Conservation (phyloP, 495 filamentous ascomycete genomes). For the Neurospora sp. region DNA sequence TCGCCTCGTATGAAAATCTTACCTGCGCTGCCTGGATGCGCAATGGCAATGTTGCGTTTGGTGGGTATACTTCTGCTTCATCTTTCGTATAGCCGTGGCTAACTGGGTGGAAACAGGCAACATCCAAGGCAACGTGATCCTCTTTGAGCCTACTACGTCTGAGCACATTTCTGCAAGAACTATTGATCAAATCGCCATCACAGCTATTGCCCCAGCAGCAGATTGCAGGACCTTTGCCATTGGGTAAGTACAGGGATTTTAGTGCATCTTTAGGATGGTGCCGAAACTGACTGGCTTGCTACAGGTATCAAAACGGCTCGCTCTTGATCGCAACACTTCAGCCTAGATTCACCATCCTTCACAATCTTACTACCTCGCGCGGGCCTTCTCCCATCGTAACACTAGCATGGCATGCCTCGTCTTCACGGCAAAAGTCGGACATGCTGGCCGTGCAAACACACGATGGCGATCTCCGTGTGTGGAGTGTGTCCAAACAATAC, state of each 20-base stretch:
- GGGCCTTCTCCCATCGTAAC: conserved; percentile 79
- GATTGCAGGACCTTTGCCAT: conserved; percentile 96
- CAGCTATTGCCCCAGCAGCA: conserved; percentile 76
- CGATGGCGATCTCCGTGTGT: conserved; percentile 89
- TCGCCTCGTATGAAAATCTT: conserved; percentile 80
- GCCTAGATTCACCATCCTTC: conserved; percentile 87
- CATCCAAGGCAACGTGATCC: conserved; percentile 79
- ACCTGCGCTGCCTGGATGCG: conserved; percentile 88
- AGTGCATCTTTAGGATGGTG: not conserved
- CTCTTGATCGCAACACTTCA: conserved; percentile 82
- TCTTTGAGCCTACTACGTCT: conserved; percentile 87
- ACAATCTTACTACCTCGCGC: conserved; percentile 75
- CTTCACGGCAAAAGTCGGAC: conserved; percentile 92
- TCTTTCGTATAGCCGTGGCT: not conserved
- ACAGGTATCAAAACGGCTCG: conserved; percentile 88
- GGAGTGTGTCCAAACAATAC: conserved; percentile 87
- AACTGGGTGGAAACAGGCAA: conserved; percentile 50
- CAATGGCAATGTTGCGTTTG: conserved; percentile 95
- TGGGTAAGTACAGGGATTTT: conserved; percentile 49
- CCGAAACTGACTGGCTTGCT: conserved; percentile 19
- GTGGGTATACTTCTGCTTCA: conserved; percentile 36
- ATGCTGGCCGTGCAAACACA: conserved; percentile 91
- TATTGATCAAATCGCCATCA: conserved; percentile 83
- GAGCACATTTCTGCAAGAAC: conserved; percentile 90
- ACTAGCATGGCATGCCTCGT: conserved; percentile 96